Percentiles rank a stretch among this genome's conserved stretches.
These are phyloP conservation scores for Helichrysum umbraculigerum DNA, from an alignment of 129 eudicot genomes.

Conservation along the genomic window DNA sequence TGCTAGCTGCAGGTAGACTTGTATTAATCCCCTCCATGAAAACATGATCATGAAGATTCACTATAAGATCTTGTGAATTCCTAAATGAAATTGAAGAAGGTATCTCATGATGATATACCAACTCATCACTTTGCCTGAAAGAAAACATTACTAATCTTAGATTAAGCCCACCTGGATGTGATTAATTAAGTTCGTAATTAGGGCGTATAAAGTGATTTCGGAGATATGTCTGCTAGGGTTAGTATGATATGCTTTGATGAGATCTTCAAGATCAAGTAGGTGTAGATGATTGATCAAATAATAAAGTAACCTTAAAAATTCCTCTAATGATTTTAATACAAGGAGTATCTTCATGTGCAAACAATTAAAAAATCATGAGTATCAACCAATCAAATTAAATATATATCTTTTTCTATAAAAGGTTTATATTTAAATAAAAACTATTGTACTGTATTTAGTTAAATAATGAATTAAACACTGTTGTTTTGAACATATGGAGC, in stretches of 20 bases:
- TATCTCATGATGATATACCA: constrained; percentile 29
- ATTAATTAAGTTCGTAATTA: constrained; percentile 17
- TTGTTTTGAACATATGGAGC: background rate
- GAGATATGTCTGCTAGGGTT: constrained; percentile 20
- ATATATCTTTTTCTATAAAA: background rate
- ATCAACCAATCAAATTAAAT: background rate
- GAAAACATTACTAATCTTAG: constrained; percentile 39
- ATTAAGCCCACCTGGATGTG: constrained; percentile 26
- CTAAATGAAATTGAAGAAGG: constrained; percentile 26
- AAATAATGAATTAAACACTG: background rate
- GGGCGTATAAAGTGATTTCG: constrained; percentile 12
- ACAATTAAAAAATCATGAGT: background rate
- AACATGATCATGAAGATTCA: constrained; percentile 22
- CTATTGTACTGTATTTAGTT: too few relatives aligned
- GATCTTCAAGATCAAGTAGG: constrained; percentile 32
- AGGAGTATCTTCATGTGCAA: background rate
- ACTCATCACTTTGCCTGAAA: constrained; percentile 45
- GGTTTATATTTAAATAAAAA: background rate
- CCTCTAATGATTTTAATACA: background rate
- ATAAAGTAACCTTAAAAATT: background rate
- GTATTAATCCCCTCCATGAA: constrained; percentile 7
- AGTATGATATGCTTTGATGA: background rate
- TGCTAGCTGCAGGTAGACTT: background rate
- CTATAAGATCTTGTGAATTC: constrained; percentile 38
- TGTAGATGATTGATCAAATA: too few relatives aligned